These are phyloP conservation scores for Fusarium azukiicola DNA, from an alignment of 2,329 filamentous ascomycete genomes.

Conservation along the genomic window DNA sequence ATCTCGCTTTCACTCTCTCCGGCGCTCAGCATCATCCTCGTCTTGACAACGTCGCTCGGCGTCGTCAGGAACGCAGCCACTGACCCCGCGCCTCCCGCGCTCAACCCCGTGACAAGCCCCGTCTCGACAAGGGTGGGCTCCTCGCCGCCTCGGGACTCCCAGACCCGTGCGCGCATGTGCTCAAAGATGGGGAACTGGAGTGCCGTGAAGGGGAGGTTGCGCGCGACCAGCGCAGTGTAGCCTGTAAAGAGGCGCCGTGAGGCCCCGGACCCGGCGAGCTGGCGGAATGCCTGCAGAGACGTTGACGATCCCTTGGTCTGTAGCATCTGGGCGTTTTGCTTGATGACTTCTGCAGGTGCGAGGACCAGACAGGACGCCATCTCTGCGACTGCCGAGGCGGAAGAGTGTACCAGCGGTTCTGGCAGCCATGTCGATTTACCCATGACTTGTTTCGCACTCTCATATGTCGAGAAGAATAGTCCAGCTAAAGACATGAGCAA, in stretches of 20 bases:
- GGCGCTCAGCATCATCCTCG: constrained; percentile 90
- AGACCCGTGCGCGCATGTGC: constrained; percentile 78
- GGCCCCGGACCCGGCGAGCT: constrained; percentile 75
- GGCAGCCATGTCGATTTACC: constrained; percentile 77
- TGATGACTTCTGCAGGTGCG: constrained; percentile 94
- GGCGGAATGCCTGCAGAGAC: constrained; percentile 72
- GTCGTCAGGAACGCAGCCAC: constrained; percentile 91
- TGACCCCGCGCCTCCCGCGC: constrained; percentile 87
- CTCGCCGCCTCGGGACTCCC: constrained; percentile 59
- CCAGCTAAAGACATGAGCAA: constrained; percentile 76
- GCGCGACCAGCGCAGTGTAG: constrained; percentile 89
- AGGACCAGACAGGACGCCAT: constrained; percentile 92
- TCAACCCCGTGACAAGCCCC: constrained; percentile 85
- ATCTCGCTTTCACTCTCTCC: constrained; percentile 53
- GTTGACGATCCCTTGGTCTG: constrained; percentile 60
- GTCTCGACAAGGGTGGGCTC: constrained; percentile 78
- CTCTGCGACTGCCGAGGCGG: constrained; percentile 88
- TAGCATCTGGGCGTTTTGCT: constrained; percentile 96
- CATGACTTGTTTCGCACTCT: constrained; percentile 85
- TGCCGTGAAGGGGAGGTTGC: constrained; percentile 93
- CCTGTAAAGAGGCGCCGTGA: constrained; percentile 82
- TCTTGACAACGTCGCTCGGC: constrained; percentile 94
- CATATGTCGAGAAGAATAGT: constrained; percentile 95
- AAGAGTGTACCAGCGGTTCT: constrained; percentile 84
- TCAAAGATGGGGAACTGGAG: constrained; percentile 95